Evolutionary conservation across 352 stramenopile species (phyloP).

Genomic region (Phytopythium vexans): DNA sequence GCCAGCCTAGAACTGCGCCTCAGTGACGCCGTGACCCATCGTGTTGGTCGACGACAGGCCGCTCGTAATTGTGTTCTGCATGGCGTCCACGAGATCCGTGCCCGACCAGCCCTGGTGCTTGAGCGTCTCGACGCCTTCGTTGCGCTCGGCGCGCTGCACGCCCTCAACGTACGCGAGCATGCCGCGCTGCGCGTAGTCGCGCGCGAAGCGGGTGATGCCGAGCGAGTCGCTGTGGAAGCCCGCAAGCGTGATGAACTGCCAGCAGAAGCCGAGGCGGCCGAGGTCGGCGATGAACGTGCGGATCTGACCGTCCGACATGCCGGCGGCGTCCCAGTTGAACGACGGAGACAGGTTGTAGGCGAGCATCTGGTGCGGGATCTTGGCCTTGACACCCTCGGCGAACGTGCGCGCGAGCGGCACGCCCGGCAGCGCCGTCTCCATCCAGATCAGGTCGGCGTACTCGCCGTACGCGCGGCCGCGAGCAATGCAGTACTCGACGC

Average conservation of each 20-base stretch:
- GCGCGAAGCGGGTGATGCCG: conserved; percentile 93
- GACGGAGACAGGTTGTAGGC: conserved; percentile 98
- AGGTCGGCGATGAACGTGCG: conserved; percentile 95
- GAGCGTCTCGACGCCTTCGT: conserved; percentile 93
- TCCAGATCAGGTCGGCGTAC: conserved; percentile 98
- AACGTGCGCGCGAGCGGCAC: conserved; percentile 95
- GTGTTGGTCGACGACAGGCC: conserved; percentile 95
- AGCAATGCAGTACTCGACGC: conserved; percentile 97
- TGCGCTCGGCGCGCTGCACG: conserved; percentile 95
- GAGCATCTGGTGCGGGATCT: conserved; percentile 95
- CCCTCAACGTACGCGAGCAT: conserved; percentile 97
- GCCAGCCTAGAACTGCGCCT: conserved; percentile 95
- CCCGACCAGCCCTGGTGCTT: conserved; percentile 98
- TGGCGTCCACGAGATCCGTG: conserved; percentile 95
- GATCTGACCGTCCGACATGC: conserved; percentile 94
- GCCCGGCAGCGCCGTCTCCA: conserved; percentile 96
- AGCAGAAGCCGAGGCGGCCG: conserved; percentile 94
- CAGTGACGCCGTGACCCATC: conserved; percentile 97
- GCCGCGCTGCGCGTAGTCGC: conserved; percentile 87
- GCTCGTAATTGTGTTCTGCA: conserved; percentile 95
- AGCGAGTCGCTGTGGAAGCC: conserved; percentile 98
- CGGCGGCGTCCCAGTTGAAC: conserved; percentile 98
- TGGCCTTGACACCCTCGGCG: conserved; percentile 90
- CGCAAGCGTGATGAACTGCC: conserved; percentile 99
- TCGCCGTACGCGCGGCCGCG: conserved; percentile 93